These are phyloP conservation scores for Pisolithus tinctorius DNA, from an alignment of 768 basidiomycete species.

Conservation along the genomic window DNA sequence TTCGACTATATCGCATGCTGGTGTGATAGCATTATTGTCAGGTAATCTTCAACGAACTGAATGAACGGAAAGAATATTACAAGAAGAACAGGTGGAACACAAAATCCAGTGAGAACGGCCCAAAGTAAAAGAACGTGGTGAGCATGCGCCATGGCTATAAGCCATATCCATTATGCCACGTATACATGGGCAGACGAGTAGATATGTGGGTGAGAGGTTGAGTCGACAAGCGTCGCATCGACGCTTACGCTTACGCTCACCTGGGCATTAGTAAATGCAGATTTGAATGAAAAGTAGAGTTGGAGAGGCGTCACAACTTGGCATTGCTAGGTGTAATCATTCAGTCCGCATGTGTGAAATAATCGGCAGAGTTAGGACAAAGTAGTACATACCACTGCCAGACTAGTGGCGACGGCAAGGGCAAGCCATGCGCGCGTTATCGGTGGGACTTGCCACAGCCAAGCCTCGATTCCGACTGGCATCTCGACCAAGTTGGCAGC, in stretches of 20 bases:
- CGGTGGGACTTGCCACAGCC: conserved; percentile 88
- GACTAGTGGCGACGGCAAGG: conserved; percentile 69
- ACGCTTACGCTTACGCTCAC: conserved; percentile 29
- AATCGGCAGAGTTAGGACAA: background rate
- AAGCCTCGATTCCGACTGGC: conserved; percentile 84
- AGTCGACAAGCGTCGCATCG: background rate
- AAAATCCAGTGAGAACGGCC: conserved; percentile 87
- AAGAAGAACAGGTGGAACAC: conserved; percentile 99
- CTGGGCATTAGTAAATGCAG: conserved; percentile 76
- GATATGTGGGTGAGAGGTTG: background rate
- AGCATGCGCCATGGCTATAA: conserved; percentile 76
- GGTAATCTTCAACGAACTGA: too few relatives aligned
- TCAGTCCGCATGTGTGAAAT: background rate
- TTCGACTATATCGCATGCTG: conserved; percentile 94
- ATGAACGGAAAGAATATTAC: conserved; percentile 33
- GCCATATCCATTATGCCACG: background rate
- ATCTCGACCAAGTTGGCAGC: conserved; percentile 28
- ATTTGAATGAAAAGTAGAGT: conserved; percentile 87
- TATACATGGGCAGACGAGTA: conserved; percentile 8
- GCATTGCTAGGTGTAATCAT: conserved; percentile 61
- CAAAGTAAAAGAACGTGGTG: conserved; percentile 96
- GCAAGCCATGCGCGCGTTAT: conserved; percentile 84
- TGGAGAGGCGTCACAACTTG: conserved; percentile 86
- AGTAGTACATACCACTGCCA: conserved; percentile 69
- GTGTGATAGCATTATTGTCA: background rate